phyloP scores from a whole-genome alignment of 345 rosid genomes.

The Camelina neglecta region DNA sequence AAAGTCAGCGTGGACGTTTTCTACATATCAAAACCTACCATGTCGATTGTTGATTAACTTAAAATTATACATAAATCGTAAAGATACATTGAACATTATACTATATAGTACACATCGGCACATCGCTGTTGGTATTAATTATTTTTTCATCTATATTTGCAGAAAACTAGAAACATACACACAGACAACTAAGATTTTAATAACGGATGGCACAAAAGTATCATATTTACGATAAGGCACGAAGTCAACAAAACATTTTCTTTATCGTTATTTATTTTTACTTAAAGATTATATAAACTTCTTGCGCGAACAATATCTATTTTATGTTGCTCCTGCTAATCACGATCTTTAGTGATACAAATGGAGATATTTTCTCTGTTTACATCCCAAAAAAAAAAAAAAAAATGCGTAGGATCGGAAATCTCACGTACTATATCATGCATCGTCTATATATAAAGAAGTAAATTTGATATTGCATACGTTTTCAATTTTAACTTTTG shows the following conservation, averaged over 20 bases:
- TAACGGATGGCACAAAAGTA: conserved; percentile 1
- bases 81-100: conserved; percentile 31
- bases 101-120: conserved; percentile 25
- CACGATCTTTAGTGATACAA: conserved; percentile 3
- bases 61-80: neutral
- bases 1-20: conserved; percentile 38
- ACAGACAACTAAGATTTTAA: conserved; percentile 15
- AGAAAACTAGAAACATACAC: conserved; percentile 10
- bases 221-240: neutral
- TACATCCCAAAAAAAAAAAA: neutral
- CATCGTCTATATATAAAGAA: neutral
- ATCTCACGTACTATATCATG: conserved; percentile 4
- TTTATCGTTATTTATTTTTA: neutral
- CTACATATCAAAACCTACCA: conserved; percentile 37
- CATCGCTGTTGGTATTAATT: conserved; percentile 30
- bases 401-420: neutral
- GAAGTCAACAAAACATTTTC: conserved; percentile 10
- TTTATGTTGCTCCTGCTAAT: conserved; percentile 2
- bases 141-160: conserved; percentile 25
- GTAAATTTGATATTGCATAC: neutral
- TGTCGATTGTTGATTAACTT: neutral
- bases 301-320: neutral
- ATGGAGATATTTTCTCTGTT: neutral
- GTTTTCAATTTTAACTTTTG: neutral
- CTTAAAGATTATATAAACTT: neutral